Evolutionary conservation across 768 basidiomycete species (phyloP), one percentile per base, ranked within the genome.

Genomic region (Candolleomyces eurysporus): DNA sequence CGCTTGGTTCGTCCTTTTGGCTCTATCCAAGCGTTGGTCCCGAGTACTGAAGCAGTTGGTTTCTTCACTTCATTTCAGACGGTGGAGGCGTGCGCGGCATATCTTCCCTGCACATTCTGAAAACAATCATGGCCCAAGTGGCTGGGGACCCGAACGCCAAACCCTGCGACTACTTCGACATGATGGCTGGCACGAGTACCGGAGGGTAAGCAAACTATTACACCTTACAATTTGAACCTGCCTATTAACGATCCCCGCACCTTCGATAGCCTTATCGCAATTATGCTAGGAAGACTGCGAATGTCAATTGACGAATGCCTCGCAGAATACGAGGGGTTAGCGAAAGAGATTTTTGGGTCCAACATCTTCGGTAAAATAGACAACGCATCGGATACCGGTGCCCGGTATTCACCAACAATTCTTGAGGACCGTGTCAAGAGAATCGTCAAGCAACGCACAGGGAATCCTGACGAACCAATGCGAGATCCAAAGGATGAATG

Each of bases 261-360:
- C 16, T 14, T 19, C 9, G 6, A 4, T 5, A 73, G 72, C 4
- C 48, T 77, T 13, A 76, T 76, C 19, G 75, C 75, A 2, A 67
- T 77, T 16, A 76, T 77, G 75, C 70, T 77, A 8, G 75, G 77
- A 10, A 68, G 76, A 6, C 69, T 78, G 10, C 70, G 68, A 16
- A 75, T 76, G 72, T 48, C 73, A 0, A 62, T 78, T n/a, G 65
- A 71, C 19, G 68, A 78, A 51, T 75, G 73, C 59, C 72, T 73
- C 43, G 48, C 64, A 2, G 67, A 57, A 11, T 78, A 76, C 51
- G 58, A 62, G 4, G 55, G 50, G 9, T 56, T 78, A 6, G 65
- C 74, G 9, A 65, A 65, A 31, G 61, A 67, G n/a, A 72, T 78
- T 5, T 78, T 78, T 61, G 59, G 61, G 5, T 26, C 26, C 26